These are phyloP conservation scores for Amanita phalloides DNA, from an alignment of 768 basidiomycete species.

Conservation along the genomic window DNA sequence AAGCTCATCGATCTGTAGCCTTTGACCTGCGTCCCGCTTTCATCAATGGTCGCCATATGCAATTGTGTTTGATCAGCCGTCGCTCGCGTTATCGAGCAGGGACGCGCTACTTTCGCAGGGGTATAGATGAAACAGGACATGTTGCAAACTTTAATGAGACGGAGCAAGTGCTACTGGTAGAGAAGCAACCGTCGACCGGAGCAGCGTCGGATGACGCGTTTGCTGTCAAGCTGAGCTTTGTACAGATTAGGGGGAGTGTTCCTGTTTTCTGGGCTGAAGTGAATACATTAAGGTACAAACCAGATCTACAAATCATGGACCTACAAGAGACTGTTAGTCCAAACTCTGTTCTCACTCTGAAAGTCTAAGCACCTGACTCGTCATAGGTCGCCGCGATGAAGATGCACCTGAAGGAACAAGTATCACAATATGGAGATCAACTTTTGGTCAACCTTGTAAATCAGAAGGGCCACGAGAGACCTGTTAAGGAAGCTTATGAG, in stretches of 20 bases:
- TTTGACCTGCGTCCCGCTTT: constrained; percentile 73
- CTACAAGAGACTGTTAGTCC: constrained; percentile 66
- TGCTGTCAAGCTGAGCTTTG: constrained; percentile 67
- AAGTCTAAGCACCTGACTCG: background rate
- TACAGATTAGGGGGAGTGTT: constrained; percentile 89
- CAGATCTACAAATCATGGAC: constrained; percentile 95
- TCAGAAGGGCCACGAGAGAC: constrained; percentile 85
- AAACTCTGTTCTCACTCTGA: background rate
- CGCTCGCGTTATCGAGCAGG: constrained; percentile 92
- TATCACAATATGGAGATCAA: constrained; percentile 66
- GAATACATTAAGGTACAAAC: constrained; percentile 91
- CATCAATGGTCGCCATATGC: constrained; percentile 70
- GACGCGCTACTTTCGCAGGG: constrained; percentile 93
- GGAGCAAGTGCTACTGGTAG: constrained; percentile 83
- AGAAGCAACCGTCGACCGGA: constrained; percentile 35
- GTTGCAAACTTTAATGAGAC: constrained; percentile 98
- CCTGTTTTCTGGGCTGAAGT: constrained; percentile 96
- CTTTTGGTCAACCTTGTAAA: constrained; percentile 88
- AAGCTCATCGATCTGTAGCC: constrained; percentile 33
- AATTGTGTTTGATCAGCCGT: constrained; percentile 83
- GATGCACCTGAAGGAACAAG: constrained; percentile 65
- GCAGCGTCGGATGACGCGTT: constrained; percentile 32
- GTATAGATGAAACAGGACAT: constrained; percentile 81
- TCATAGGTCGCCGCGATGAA: constrained; percentile 58
- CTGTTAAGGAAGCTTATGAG: constrained; percentile 94